Base-by-base conservation (phyloP, 1,284 basidiomycete genomes). In the Golubevia pallescens region DNA sequence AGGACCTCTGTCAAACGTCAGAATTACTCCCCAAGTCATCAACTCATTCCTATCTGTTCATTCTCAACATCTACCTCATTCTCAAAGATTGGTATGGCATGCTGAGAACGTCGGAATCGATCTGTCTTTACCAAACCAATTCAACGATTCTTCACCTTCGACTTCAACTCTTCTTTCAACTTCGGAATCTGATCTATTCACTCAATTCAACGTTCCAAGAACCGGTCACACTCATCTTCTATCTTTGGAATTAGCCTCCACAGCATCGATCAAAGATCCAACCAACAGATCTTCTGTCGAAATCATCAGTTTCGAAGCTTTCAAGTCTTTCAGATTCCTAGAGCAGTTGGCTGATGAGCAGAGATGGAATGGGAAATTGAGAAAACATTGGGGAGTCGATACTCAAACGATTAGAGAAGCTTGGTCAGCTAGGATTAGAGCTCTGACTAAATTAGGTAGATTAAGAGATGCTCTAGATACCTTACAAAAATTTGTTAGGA, bases 31-130 rank as follows among this genome's bases (percentile, higher is more conserved):
- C 0, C 68, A 69, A 5, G 61, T 84, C n/a, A 61, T 81, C 23
- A 76, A 84, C 56, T 63, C 78, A 1, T 84, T 74, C 57, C 57
- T 84, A 1, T 64, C 78, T 0, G 76, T 79, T 19, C 68, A 82
- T 0, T 66, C 67, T 34, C 62, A 72, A 16, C 79, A 83, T 42
- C 19, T 75, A 28, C 65, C 70, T 7, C 14, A 55, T 19, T 19
- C 16, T 4, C 52, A 64, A 57, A 58, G 61, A n/a, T 51, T 72
- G 3, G 57, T n/a, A 20, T 55, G 59, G 38, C 21, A 69, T 20
- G 16, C 61, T 5, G 34, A 68, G 19, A 61, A 57, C n/a, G 60
- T 71, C 19, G 38, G 58, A 8, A 60, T 48, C 13, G 51, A 51
- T 32, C 42, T 48, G 10, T 48, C 42, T 48, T 48, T 48, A 48